Evolutionary conservation across 2,329 filamentous ascomycete genomes (phyloP).

Genomic region (Fusarium tricinctum): DNA sequence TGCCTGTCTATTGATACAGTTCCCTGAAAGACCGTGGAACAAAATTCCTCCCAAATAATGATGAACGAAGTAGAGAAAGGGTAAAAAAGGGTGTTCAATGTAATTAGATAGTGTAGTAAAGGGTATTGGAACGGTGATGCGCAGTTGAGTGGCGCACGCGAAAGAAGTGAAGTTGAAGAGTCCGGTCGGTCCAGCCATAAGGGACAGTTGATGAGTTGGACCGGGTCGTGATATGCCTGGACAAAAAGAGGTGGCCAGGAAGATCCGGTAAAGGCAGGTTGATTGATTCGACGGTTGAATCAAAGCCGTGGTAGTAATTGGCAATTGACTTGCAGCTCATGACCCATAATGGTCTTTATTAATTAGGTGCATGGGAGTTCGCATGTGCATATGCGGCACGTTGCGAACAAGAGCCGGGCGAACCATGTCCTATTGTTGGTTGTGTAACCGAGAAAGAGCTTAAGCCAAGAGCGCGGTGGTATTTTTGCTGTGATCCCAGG

Average conservation of each 20-base stretch:
- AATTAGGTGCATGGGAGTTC: constrained; percentile 41
- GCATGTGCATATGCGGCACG: constrained; percentile 45
- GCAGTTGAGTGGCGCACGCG: constrained; percentile 28
- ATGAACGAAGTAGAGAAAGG: constrained; percentile 35
- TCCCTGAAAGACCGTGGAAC: constrained; percentile 42
- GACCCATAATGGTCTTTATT: constrained; percentile 32
- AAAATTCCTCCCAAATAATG: constrained; percentile 45
- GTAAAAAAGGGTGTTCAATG: constrained; percentile 13
- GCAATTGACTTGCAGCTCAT: constrained; percentile 39
- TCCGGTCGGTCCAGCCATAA: constrained; percentile 49
- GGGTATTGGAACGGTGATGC: constrained; percentile 45
- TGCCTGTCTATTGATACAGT: constrained; percentile 51
- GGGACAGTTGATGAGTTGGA: constrained; percentile 34
- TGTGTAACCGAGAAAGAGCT: constrained; percentile 39
- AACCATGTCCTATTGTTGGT: constrained; percentile 32
- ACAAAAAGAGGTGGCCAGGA: not conserved
- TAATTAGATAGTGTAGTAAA: constrained; percentile 46
- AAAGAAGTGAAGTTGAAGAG: constrained; percentile 45
- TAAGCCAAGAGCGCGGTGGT: constrained; percentile 23
- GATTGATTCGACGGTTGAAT: constrained; percentile 42
- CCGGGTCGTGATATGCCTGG: constrained; percentile 20
- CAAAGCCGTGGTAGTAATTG: constrained; percentile 11
- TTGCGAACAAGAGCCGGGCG: constrained; percentile 41
- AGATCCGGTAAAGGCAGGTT: constrained; percentile 42
- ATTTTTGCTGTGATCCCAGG: constrained; percentile 14